Evolutionary conservation across 768 basidiomycete genomes (phyloP).

Genomic region (Candolleomyces aberdarensis): DNA sequence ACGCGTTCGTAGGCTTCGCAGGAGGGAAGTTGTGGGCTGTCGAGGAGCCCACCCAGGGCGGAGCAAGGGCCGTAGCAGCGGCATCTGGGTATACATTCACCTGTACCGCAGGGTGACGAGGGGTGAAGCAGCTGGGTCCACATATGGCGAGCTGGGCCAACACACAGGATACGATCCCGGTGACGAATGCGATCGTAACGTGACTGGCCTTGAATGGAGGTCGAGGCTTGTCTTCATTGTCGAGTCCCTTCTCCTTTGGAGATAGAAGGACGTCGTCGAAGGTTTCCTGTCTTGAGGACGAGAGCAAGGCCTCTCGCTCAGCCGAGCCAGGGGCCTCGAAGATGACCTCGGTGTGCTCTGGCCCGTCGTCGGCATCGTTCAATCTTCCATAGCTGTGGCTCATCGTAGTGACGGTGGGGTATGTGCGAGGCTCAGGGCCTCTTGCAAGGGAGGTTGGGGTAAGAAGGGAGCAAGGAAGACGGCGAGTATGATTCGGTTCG

Average conservation of each 20-base stretch:
- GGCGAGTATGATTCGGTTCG: not conserved
- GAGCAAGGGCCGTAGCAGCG: conserved; percentile 39
- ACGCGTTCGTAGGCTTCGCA: conserved; percentile 64
- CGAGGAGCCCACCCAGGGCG: conserved; percentile 73
- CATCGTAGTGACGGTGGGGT: not conserved
- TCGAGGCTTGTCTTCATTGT: not conserved
- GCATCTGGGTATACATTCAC: conserved; percentile 6
- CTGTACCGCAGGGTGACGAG: conserved; percentile 6
- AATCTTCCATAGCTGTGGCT: not conserved
- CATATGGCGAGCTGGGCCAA: conserved; percentile 48
- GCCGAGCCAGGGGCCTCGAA: conserved; percentile 6
- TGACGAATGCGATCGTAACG: conserved; percentile 47
- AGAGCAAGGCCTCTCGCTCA: conserved; percentile 28
- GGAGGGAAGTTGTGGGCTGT: conserved; percentile 71
- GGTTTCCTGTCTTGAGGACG: conserved; percentile 12
- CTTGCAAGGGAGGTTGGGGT: not conserved
- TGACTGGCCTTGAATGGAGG: conserved; percentile 20
- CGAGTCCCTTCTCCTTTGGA: not conserved
- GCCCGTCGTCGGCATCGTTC: not conserved
- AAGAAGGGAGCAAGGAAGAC: not conserved
- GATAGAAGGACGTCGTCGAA: not conserved
- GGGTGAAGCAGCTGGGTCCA: conserved; percentile 36
- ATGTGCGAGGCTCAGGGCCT: not conserved
- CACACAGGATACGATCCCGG: conserved; percentile 50
- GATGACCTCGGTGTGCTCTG: not conserved